Percentiles rank a stretch among this genome's conserved stretches.
Evolutionary conservation across 73 alveolate genomes (phyloP).

Genomic region (Paramecium octaurelia): DNA sequence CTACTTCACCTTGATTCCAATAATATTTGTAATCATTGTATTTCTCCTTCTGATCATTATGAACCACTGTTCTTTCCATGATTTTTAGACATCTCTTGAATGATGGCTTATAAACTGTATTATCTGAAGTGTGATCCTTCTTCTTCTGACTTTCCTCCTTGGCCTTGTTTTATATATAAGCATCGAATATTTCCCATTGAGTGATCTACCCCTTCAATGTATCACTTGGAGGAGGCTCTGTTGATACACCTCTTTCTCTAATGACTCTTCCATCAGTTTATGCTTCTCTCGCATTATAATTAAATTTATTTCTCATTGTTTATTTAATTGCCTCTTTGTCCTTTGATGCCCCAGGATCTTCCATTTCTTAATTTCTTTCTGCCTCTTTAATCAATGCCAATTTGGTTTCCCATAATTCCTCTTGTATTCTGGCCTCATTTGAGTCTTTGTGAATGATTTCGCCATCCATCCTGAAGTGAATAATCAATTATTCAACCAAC

Average conservation of each 20-base stretch:
- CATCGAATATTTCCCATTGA: slow-evolving; percentile 99
- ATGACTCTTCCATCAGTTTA: slow-evolving; percentile 83
- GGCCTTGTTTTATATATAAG: slow-evolving; percentile 92
- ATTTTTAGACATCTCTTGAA: slow-evolving; percentile 91
- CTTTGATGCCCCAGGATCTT: slow-evolving; percentile 65
- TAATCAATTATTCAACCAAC: slow-evolving; percentile 77
- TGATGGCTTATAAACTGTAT: slow-evolving; percentile 85
- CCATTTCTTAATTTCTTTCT: slow-evolving; percentile 69
- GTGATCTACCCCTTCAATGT: slow-evolving; percentile 85
- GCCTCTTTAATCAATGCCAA: slow-evolving; percentile 74
- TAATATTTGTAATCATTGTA: slow-evolving; percentile 90
- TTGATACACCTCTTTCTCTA: slow-evolving; percentile 83
- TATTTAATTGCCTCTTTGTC: slow-evolving; percentile 75
- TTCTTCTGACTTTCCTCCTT: slow-evolving; percentile 67
- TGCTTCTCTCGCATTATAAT: slow-evolving; percentile 91
- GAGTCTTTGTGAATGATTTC: slow-evolving; percentile 74
- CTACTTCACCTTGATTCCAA: slow-evolving; percentile 70
- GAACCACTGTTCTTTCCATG: slow-evolving; percentile 97
- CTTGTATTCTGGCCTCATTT: slow-evolving; percentile 81
- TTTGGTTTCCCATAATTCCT: slow-evolving; percentile 81
- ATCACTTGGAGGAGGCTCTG: slow-evolving; percentile 92
- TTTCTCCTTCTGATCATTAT: slow-evolving; percentile 95
- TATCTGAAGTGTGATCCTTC: slow-evolving; percentile 73
- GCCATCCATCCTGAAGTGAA: slow-evolving; percentile 82
- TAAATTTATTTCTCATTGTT: slow-evolving; percentile 87